phyloP scores from a whole-genome alignment of 257 asterid genomes.

The Vinca minor region DNA sequence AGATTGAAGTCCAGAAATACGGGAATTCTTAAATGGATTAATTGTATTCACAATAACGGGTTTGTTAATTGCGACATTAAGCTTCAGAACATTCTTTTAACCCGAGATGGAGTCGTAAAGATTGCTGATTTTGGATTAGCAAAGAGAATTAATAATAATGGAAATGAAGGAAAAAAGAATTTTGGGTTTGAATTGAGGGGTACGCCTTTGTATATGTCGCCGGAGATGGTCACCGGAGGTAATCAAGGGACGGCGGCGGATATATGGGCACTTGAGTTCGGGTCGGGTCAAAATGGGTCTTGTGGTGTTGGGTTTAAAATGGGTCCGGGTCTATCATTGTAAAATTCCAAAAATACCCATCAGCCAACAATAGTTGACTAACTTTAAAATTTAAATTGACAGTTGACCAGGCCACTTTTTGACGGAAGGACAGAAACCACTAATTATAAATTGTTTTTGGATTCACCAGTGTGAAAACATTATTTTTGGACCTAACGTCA shows the following conservation, averaged over 20 bases:
- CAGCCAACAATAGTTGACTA: too few relatives aligned
- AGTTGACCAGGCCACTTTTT: too few relatives aligned
- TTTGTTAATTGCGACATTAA: constrained; percentile 84
- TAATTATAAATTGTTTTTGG: too few relatives aligned
- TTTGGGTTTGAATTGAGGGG: constrained; percentile 49
- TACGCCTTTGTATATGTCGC: constrained; percentile 89
- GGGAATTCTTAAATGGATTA: constrained; percentile 46
- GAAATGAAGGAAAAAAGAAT: constrained; percentile 10
- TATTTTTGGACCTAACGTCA: too few relatives aligned
- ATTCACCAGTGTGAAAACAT: too few relatives aligned
- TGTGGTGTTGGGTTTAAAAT: too few relatives aligned
- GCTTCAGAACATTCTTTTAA: constrained; percentile 63
- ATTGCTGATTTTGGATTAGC: constrained; percentile 90
- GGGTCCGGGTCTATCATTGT: too few relatives aligned
- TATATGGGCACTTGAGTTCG: constrained; percentile 80
- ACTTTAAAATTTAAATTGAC: too few relatives aligned
- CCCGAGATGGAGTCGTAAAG: constrained; percentile 33
- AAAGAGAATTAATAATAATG: constrained; percentile 27
- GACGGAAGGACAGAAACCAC: too few relatives aligned
- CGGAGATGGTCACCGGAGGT: constrained; percentile 66
- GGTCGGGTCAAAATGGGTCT: too few relatives aligned
- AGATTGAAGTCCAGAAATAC: constrained; percentile 35
- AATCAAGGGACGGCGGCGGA: constrained; percentile 64
- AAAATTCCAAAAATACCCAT: too few relatives aligned
- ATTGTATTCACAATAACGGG: constrained; percentile 49